Evolutionary conservation across 345 rosid species (phyloP), one percentile per base, ranked within the genome.

Genomic region (Salix arbutifolia): DNA sequence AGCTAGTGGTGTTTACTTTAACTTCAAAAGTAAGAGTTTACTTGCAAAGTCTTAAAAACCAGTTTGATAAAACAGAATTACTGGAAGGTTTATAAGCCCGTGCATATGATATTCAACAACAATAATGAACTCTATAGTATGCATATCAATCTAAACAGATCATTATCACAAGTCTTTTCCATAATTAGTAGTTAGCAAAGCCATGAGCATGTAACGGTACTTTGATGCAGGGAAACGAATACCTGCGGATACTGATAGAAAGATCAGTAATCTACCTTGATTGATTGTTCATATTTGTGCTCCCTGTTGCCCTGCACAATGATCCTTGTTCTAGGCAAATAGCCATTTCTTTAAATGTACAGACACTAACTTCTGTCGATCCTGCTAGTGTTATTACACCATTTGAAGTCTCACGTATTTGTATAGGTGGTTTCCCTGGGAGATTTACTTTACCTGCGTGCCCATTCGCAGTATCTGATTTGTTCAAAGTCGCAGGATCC

Each of bases 371-470:
- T 89, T 96, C 99, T n/a, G 98, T 93, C 25, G 99, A 93, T 84
- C 99, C 99, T 58, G 98, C 98, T 83, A 96, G 85, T 10, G 98
- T 96, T 77, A 96, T 96, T 46, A 93, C 97, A 70, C 99, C 99
- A 46, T 86, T 89, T 83, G 99, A 96, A 60, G 99, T 81, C 89
- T 96, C 99, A 70, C 99, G 92, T 75, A 96, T 96, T 79, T 96
- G 99, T 80, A 96, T 93, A 31, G 97, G 93, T 52, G 98, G 95
- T 84, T 90, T 96, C 53, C 97, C 99, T 8, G 91, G 92, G 75
- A 91, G 81, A 56, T 80, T 71, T 72, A 84, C 87, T 86, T 92
- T 94, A 72, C 86, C 93, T 5, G 82, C 18, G 52, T 89, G 87
- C 70, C 88, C 91, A 67, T 82, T 88, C 13, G 85, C 78, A 77